Conservation (phyloP, 2,329 filamentous ascomycete species). For the Calonectria hongkongensis region DNA sequence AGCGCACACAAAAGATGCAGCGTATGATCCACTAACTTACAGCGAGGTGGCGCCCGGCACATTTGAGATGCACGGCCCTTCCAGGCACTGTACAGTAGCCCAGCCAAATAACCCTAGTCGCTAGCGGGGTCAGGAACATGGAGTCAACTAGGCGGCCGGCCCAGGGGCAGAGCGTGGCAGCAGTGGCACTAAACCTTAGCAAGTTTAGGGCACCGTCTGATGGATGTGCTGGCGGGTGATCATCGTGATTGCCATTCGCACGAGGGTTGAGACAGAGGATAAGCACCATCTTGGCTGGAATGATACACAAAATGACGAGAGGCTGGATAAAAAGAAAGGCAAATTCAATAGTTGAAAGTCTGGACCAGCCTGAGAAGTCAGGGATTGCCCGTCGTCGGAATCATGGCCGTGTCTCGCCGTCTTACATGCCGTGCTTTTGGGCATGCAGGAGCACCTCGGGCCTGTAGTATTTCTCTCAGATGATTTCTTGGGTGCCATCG, state of each 20-base stretch:
- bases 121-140: conserved; percentile 14
- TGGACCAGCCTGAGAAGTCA: not conserved
- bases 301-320: not conserved
- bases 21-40: conserved; percentile 16
- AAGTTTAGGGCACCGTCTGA: not conserved
- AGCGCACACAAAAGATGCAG: conserved; percentile 7
- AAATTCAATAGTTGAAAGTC: not conserved
- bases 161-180: conserved; percentile 25
- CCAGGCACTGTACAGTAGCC: not conserved
- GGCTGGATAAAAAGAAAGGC: conserved; percentile 13
- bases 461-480: conserved; percentile 19
- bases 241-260: not conserved
- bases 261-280: not conserved
- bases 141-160: conserved; percentile 7
- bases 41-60: conserved; percentile 12
- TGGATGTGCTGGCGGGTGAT: not conserved
- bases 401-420: conserved; percentile 18
- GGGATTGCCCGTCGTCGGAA: conserved; percentile 14
- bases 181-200: conserved; percentile 8
- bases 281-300: not conserved
- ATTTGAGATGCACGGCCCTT: conserved; percentile 18
- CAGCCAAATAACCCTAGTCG: conserved; percentile 4
- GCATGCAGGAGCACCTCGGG: conserved; percentile 19
- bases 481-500: conserved; percentile 15
- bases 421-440: conserved; percentile 5